Evolutionary conservation across 371 early-diverging fungal species (phyloP), one percentile per base, ranked within the genome.

Genomic region (Syncephalastrum contaminatum): DNA sequence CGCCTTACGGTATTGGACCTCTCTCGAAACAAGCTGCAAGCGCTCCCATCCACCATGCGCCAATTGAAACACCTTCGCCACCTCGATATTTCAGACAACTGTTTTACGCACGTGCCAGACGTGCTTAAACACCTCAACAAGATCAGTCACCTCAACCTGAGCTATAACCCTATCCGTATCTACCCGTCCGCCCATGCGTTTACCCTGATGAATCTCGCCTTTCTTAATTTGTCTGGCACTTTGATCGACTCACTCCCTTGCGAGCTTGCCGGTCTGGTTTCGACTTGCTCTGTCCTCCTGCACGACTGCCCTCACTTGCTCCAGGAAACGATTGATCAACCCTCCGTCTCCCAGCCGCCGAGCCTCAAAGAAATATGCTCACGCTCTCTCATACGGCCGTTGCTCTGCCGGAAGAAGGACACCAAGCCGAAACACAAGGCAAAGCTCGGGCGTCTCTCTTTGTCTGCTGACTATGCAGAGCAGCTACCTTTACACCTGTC

Each of bases 91-190:
- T 67, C 75, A 1, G 56, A 71, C 42, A 74, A 78, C 25, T 54
- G 49, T 7, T 44, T 71, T 1, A 42, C 47, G 15, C 53, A 49
- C 21, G 40, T 66, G 10, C 73, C 69, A 1, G 10, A 47, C 8
- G 54, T 45, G 13, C 42, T 66, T 1, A 55, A 43, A 6, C 25
- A 27, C 13, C 48, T 78, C 0, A 55, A 46, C 3, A 64, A 64
- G 18, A 58, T 78, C n/a, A 59, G 44, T 3, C 58, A 65, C 16
- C 52, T 75, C 12, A 63, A 75, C 40, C n/a, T 89, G n/a, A 72
- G 76, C 15, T 72, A 82, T 53, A 92, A 90, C 54, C 64, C 69
- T 16, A 58, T 89, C 27, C 44, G 12, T 30, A 5, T 30, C 36
- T 30, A 10, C 10, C 36, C 36, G 10, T 30, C 36, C 10, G 2